These are phyloP conservation scores for Saccharomycopsis sp. DNA, from an alignment of 805 yeast genomes.

Conservation along the genomic window DNA sequence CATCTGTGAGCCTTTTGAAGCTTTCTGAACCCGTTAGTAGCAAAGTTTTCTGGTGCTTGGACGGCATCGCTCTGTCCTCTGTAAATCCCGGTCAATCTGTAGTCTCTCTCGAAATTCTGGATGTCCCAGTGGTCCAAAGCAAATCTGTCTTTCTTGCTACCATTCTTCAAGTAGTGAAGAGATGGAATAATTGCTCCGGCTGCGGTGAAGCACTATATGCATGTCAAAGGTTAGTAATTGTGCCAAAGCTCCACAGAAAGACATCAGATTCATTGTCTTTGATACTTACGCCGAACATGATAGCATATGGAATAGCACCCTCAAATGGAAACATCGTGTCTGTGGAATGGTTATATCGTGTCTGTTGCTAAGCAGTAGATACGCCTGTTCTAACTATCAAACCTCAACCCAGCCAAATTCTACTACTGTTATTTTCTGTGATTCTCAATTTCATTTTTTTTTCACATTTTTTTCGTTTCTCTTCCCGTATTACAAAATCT, in stretches of 20 bases:
- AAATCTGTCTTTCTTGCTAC: conserved; percentile 47
- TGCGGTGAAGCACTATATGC: conserved; percentile 36
- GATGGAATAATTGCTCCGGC: conserved; percentile 47
- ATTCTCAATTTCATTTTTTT: not conserved
- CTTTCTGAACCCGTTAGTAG: conserved; percentile 49
- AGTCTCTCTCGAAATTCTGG: conserved; percentile 59
- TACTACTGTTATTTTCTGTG: not conserved
- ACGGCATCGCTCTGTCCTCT: conserved; percentile 64
- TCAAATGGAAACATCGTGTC: conserved; percentile 57
- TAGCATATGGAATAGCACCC: conserved; percentile 55
- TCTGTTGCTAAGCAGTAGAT: not conserved
- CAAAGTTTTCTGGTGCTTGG: conserved; percentile 70
- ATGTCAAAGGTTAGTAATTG: conserved; percentile 4
- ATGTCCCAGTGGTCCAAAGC: conserved; percentile 49
- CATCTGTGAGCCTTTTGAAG: conserved; percentile 25
- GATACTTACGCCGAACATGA: conserved; percentile 44
- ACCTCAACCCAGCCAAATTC: not conserved
- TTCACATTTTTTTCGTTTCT: not conserved
- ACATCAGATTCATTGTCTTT: not conserved
- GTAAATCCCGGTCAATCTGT: conserved; percentile 64
- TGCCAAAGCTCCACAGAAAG: conserved; percentile 1
- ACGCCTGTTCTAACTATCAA: not conserved
- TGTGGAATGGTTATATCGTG: not conserved
- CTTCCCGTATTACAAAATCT: not conserved
- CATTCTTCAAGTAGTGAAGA: conserved; percentile 39